Conservation (phyloP, 495 filamentous ascomycete genomes). For the Pseudoneurospora amorphoporcata region DNA sequence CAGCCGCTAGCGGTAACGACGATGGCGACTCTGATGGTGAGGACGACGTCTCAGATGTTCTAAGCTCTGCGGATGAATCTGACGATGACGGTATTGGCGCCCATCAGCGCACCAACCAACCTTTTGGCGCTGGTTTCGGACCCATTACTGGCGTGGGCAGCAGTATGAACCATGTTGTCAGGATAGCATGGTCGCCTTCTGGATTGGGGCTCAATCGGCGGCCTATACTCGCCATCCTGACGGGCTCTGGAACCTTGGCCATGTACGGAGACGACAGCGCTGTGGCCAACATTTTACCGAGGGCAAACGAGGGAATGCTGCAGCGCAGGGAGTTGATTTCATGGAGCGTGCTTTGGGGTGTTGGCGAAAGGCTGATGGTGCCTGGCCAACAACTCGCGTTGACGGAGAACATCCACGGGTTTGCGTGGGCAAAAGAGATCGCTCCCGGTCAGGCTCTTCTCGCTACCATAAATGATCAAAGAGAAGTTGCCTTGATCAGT, state of each 20-base stretch:
- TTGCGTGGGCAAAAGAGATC: conserved; percentile 37
- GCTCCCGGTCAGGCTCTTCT: conserved; percentile 26
- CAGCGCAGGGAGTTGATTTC: conserved; percentile 17
- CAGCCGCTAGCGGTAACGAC: not conserved
- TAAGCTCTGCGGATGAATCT: not conserved
- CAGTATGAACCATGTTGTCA: conserved; percentile 37
- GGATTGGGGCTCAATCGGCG: conserved; percentile 34
- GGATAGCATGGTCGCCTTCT: conserved; percentile 34
- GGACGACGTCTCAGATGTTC: not conserved
- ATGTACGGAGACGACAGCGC: conserved; percentile 34
- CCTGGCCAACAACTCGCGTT: conserved; percentile 23
- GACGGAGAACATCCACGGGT: conserved; percentile 31
- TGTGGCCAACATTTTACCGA: conserved; percentile 12
- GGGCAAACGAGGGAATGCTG: conserved; percentile 20
- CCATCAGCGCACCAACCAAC: conserved; percentile 10
- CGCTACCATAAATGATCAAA: conserved; percentile 32
- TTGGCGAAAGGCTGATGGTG: conserved; percentile 37
- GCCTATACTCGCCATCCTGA: conserved; percentile 32
- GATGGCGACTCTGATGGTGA: conserved; percentile 7
- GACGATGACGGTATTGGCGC: conserved; percentile 3
- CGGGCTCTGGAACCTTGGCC: conserved; percentile 27
- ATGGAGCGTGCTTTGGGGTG: conserved; percentile 34
- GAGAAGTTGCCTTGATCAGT: conserved; percentile 33
- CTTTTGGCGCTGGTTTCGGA: conserved; percentile 33
- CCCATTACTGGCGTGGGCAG: conserved; percentile 33